Conservation (phyloP, 169 alveolate species). For the Besnoitia besnoiti region DNA sequence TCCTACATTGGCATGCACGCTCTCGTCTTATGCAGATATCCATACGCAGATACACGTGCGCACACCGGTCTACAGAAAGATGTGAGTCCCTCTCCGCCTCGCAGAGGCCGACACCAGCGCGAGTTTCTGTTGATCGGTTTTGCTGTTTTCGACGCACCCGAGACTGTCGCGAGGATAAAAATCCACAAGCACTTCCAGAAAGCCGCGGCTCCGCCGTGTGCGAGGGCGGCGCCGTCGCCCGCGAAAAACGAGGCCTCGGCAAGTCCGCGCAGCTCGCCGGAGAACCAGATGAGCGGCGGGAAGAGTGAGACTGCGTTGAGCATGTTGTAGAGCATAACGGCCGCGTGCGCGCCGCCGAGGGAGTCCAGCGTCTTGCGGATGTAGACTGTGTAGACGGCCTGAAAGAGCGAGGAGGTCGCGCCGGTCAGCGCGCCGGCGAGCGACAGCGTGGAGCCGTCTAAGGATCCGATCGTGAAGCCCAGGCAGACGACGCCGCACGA, state of each 20-base stretch:
- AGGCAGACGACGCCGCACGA: conserved; percentile 73
- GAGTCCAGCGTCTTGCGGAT: conserved; percentile 69
- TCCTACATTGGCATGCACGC: too few relatives aligned
- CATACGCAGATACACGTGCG: too few relatives aligned
- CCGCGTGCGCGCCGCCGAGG: conserved; percentile 35
- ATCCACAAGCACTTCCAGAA: not conserved
- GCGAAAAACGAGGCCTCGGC: not conserved
- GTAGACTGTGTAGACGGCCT: conserved; percentile 73
- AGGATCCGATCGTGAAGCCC: conserved; percentile 75
- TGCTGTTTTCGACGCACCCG: too few relatives aligned
- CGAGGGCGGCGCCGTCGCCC: not conserved
- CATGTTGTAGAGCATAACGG: conserved; percentile 50
- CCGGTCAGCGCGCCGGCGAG: conserved; percentile 71
- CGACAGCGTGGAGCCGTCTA: conserved; percentile 68
- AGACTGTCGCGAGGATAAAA: too few relatives aligned
- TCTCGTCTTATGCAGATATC: too few relatives aligned
- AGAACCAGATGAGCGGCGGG: conserved; percentile 30
- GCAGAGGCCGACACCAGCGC: too few relatives aligned
- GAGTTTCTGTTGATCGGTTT: too few relatives aligned
- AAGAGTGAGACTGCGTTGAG: conserved; percentile 33
- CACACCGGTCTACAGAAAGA: too few relatives aligned
- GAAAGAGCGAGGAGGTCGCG: conserved; percentile 72
- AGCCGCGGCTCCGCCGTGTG: not conserved
- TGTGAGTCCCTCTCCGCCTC: too few relatives aligned
- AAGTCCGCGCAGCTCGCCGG: conserved; percentile 17